Base-by-base conservation (phyloP, 78 protist genomes). In the Dictyostelium purpureum region DNA sequence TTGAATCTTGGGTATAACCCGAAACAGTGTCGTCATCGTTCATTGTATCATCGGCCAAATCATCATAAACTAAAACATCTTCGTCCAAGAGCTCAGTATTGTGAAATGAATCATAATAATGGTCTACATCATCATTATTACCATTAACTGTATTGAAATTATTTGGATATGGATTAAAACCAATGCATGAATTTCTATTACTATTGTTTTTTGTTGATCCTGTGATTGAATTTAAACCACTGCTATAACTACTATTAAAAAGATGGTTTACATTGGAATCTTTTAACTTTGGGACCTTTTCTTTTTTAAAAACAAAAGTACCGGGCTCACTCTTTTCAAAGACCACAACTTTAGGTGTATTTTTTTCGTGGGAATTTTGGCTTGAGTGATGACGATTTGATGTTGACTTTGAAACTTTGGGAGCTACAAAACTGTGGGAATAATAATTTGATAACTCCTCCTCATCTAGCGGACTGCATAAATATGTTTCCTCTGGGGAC, bases 401-500 rank as follows among this genome's bases (percentile, higher is more conserved):
- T 33, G 65, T 7, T 49, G 82, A 21, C 54, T 16, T 38, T n/a
- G 9, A 0, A 14, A 19, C 21, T 33, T 43, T 76, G 18, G 82
- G 52, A 6, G 70, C 12, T 16, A 31, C 7, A 35, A 26, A 42
- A 52, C n/a, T 21, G 2, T 37, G 35, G n/a, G 42, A 43, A 35
- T 47, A 80, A 73, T 63, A 63, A 37, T 49, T 31, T 14, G 79
- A 33, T 31, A 80, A 56, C 19, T 80, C 89, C 1, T 80, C 89
- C 24, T 80, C 89, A 63, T 80, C 89, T 2, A 63, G 33, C 5
- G 26, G 71, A 67, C 19, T 63, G 7, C 78, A n/a, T 26, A 80
- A 33, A 51, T 80, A 80, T 6, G 89, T 67, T 24, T 80, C 89
- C n/a, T 43, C 43, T 3, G 89, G 89, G 6, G 89, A 80, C 11